Evolutionary conservation across 208 protist genomes (phyloP).

Genomic region (Leishmania aethiopica): DNA sequence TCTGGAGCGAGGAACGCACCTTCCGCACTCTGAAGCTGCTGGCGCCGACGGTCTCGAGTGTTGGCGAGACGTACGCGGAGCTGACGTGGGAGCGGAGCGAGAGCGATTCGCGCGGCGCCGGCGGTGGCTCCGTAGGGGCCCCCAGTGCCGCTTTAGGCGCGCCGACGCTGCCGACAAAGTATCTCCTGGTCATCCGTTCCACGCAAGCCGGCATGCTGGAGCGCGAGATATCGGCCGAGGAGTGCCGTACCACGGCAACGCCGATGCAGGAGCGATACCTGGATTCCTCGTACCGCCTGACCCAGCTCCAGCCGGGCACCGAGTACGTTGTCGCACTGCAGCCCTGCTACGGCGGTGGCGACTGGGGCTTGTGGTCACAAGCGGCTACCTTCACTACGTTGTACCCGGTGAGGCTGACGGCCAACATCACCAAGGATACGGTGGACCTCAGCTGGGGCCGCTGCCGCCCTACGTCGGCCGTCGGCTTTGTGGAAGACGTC

Average conservation of each 20-base stretch:
- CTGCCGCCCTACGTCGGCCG: conserved; percentile 10
- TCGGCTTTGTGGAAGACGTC: conserved; percentile 15
- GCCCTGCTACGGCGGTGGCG: conserved; percentile 74
- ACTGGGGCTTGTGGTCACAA: conserved; percentile 86
- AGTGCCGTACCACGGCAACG: conserved; percentile 12
- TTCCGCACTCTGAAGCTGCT: conserved; percentile 76
- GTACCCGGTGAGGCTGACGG: conserved; percentile 42
- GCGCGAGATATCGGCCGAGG: conserved; percentile 29
- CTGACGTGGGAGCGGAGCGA: conserved; percentile 73
- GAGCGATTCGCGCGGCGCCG: conserved; percentile 26
- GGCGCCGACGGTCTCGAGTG: conserved; percentile 40
- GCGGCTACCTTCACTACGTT: conserved; percentile 72
- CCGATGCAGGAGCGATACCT: conserved; percentile 1
- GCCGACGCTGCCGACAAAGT: conserved; percentile 35
- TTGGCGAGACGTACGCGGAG: conserved; percentile 83
- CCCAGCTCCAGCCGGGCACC: conserved; percentile 61
- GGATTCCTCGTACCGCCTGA: conserved; percentile 47
- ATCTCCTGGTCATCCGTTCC: conserved; percentile 31
- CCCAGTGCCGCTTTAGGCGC: conserved; percentile 2
- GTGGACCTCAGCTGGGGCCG: conserved; percentile 46
- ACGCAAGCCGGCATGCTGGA: conserved; percentile 28
- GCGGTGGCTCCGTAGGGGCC: conserved; percentile 1
- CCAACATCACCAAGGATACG: conserved; percentile 37
- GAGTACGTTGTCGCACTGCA: conserved; percentile 88
- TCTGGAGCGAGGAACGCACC: conserved; percentile 81